These are phyloP conservation scores for Bifiguratus adelaidae DNA, from an alignment of 192 early-diverging fungal genomes.

Conservation along the genomic window DNA sequence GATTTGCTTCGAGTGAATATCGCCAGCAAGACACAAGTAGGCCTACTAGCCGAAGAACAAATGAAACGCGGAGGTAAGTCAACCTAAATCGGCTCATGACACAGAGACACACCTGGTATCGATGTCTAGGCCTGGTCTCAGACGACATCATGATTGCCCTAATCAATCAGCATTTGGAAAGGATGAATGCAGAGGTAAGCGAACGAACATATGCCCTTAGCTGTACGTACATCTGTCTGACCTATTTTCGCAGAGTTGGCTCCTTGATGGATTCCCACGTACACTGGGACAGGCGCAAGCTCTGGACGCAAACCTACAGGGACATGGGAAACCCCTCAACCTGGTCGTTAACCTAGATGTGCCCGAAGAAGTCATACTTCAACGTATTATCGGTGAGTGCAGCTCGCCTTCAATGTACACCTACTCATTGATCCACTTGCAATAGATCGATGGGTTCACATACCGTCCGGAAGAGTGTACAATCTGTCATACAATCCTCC, in stretches of 20 bases:
- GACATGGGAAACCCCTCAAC: constrained; percentile 54
- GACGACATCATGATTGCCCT: constrained; percentile 62
- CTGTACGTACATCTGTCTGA: constrained; percentile 4
- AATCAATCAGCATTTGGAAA: constrained; percentile 29
- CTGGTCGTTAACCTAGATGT: constrained; percentile 86
- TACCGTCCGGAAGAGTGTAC: constrained; percentile 85
- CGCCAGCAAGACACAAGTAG: constrained; percentile 47
- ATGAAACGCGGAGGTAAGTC: constrained; percentile 28
- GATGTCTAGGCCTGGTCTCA: constrained; percentile 40
- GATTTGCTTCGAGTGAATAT: constrained; percentile 83
- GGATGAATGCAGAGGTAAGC: constrained; percentile 25
- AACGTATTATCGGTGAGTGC: constrained; percentile 67
- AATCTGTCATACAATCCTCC: constrained; percentile 93
- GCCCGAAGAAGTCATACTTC: constrained; percentile 80
- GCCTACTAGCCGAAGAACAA: constrained; percentile 42
- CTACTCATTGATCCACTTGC: not conserved
- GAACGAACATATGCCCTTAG: constrained; percentile 14
- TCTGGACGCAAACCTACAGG: constrained; percentile 49
- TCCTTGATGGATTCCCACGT: constrained; percentile 90
- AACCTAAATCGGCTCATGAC: not conserved
- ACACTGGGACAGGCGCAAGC: constrained; percentile 71
- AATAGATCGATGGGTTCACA: constrained; percentile 89
- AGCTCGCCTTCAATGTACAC: not conserved
- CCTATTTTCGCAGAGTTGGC: constrained; percentile 40
- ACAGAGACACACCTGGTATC: not conserved